Conservation (phyloP, 805 yeast genomes). For the Zygoascus biomembranicola region DNA sequence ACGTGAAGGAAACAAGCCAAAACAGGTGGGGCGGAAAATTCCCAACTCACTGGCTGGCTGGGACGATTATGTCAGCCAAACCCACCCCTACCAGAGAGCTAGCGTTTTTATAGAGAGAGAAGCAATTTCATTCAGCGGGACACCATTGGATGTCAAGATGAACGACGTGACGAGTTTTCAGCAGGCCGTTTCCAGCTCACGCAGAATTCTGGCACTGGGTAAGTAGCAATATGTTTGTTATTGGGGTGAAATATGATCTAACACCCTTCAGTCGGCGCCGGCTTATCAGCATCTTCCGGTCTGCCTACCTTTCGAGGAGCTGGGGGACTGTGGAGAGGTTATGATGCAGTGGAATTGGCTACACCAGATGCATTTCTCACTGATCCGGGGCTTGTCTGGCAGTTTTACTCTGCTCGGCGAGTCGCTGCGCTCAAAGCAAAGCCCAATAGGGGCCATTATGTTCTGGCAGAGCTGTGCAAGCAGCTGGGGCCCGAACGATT, state of each 20-base stretch:
- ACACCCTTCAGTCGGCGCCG: constrained; percentile 60
- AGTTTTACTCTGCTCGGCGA: constrained; percentile 68
- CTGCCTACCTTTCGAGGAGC: constrained; percentile 65
- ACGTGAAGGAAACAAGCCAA: no score
- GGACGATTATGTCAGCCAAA: neutral
- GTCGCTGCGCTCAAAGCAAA: constrained; percentile 52
- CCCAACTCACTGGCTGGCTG: neutral
- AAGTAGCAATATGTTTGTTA: neutral
- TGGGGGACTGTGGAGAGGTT: constrained; percentile 70
- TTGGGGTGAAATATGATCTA: neutral
- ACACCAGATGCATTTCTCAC: constrained; percentile 83
- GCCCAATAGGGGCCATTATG: constrained; percentile 70
- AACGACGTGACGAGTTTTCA: constrained; percentile 20
- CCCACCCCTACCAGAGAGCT: neutral
- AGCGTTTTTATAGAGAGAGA: neutral
- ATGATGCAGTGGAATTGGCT: constrained; percentile 74
- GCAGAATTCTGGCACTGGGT: constrained; percentile 30
- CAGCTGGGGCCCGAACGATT: constrained; percentile 33
- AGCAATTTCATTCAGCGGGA: neutral
- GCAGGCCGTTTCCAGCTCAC: constrained; percentile 24
- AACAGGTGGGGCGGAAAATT: no score
- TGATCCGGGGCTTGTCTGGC: constrained; percentile 88
- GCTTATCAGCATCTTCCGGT: constrained; percentile 71
- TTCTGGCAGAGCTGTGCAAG: constrained; percentile 55
- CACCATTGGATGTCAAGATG: neutral